Base-by-base conservation (phyloP, 139 green algal genomes). In the Chlorella sp. region DNA sequence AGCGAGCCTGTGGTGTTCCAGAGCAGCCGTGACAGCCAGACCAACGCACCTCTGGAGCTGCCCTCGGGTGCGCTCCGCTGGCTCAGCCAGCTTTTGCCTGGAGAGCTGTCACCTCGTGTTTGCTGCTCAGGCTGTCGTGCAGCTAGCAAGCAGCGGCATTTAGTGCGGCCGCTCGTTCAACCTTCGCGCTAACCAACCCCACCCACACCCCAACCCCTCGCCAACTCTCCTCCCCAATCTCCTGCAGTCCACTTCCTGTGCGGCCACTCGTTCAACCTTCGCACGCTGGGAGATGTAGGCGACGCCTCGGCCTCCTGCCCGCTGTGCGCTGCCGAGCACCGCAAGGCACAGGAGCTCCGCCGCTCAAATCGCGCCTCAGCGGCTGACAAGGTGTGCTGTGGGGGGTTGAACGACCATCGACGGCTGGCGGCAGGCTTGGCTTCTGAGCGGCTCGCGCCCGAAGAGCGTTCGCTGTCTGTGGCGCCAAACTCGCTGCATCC, bases 191-290 rank as follows among this genome's bases (percentile, higher is more conserved):
- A n/a, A n/a, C n/a, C n/a, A n/a, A n/a, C n/a, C n/a, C n/a, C n/a
- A n/a, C n/a, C n/a, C n/a, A n/a, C n/a, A n/a, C n/a, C n/a, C n/a
- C n/a, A n/a, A n/a, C n/a, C n/a, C n/a, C 43, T 20, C 43, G 41
- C 72, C 26, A n/a, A 36, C 24, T 56, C 38, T 24, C n/a, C 51
- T 24, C 1, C 34, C 36, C 22, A 5, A 7, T 34, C 22, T 22
- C 16, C n/a, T 34, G 77, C 77, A 83, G 94, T 99, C 38, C 97
- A 99, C 91, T 99, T 99, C 85, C 41, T 99, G 79, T 99, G 97
- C 87, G 93, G 94, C 73, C 97, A 99, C 86, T 96, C 92, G 28
- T 99, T 94, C 90, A 98, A 99, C 91, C 48, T 92, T 73, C 91
- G 94, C 34, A 95, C 93, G 20, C 90, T 99, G 48, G 96, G 94